Evolutionary conservation across 2,329 filamentous ascomycete genomes (phyloP).

Genomic region (Bipolaris cookei): DNA sequence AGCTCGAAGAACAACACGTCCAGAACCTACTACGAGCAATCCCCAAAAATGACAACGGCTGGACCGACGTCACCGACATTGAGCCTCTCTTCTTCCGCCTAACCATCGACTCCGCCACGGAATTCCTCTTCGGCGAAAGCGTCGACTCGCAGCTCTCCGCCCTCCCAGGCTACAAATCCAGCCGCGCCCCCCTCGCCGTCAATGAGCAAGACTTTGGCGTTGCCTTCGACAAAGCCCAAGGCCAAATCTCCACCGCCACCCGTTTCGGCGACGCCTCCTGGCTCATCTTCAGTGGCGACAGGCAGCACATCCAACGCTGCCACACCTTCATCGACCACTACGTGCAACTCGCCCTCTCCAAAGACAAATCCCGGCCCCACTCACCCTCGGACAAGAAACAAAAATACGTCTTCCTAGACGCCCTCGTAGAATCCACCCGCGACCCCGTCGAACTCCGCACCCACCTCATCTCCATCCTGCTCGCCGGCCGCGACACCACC

Average conservation of each 20-base stretch:
- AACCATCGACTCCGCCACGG: conserved; percentile 48
- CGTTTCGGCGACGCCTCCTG: conserved; percentile 43
- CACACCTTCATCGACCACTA: conserved; percentile 39
- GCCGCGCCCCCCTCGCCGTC: conserved; percentile 14
- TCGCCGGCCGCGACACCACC: conserved; percentile 87
- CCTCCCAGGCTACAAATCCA: conserved; percentile 29
- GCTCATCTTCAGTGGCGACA: conserved; percentile 41
- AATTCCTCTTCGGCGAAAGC: conserved; percentile 48
- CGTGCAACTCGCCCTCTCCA: conserved; percentile 30
- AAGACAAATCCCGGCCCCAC: conserved; percentile 17
- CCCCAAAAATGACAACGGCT: conserved; percentile 25
- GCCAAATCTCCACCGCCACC: conserved; percentile 15
- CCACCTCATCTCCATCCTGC: conserved; percentile 79
- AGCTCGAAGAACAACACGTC: conserved; percentile 40
- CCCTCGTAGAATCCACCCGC: conserved; percentile 77
- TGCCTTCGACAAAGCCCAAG: conserved; percentile 34
- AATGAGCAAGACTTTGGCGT: conserved; percentile 32
- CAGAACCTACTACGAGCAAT: conserved; percentile 45
- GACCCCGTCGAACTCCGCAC: conserved; percentile 72
- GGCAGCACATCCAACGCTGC: conserved; percentile 35
- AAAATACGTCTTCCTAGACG: conserved; percentile 81
- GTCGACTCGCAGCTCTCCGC: conserved; percentile 36
- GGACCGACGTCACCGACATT: conserved; percentile 42
- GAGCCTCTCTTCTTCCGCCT: conserved; percentile 50
- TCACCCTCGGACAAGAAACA: conserved; percentile 27